A percentile compares a stretch with the other conserved stretches of the same genome.
These are phyloP conservation scores for Sporothrix humicola DNA, from an alignment of 2,329 filamentous ascomycete genomes.

Conservation along the genomic window DNA sequence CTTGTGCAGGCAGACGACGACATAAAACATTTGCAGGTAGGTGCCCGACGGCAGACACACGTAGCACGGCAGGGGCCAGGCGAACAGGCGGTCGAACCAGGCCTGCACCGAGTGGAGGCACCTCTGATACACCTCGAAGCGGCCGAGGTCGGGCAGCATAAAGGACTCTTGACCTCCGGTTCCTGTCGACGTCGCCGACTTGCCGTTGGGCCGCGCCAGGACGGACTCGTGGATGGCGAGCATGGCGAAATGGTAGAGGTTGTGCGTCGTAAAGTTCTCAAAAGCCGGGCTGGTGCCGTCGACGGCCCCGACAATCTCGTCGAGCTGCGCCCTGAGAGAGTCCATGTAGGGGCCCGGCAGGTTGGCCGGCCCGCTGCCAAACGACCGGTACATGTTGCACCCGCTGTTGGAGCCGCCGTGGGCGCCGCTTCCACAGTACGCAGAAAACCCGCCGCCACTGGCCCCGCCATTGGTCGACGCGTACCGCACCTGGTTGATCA, in stretches of 20 bases:
- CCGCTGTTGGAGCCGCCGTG: neutral
- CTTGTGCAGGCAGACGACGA: constrained; percentile 33
- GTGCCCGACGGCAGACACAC: constrained; percentile 25
- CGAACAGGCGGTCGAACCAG: constrained; percentile 34
- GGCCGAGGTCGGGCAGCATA: constrained; percentile 24
- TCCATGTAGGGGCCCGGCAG: constrained; percentile 27
- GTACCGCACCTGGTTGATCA: constrained; percentile 45
- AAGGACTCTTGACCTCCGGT: too few species aligned
- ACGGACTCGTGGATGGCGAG: constrained; percentile 35
- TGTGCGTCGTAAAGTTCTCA: constrained; percentile 29
- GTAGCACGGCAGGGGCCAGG: constrained; percentile 23
- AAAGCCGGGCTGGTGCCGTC: neutral
- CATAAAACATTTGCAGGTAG: constrained; percentile 33
- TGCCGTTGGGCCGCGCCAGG: neutral
- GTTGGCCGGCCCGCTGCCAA: neutral
- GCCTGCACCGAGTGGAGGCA: constrained; percentile 34
- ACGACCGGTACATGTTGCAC: neutral
- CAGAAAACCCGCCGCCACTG: neutral
- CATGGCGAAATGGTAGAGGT: constrained; percentile 32
- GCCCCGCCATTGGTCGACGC: neutral
- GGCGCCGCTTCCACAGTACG: too few species aligned
- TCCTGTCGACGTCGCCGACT: too few species aligned
- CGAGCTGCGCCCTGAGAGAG: constrained; percentile 26
- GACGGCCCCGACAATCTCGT: constrained; percentile 2
- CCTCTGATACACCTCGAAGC: constrained; percentile 34